Base-by-base conservation (phyloP, 306 rosid genomes). In the Cucurbita maxima region DNA sequence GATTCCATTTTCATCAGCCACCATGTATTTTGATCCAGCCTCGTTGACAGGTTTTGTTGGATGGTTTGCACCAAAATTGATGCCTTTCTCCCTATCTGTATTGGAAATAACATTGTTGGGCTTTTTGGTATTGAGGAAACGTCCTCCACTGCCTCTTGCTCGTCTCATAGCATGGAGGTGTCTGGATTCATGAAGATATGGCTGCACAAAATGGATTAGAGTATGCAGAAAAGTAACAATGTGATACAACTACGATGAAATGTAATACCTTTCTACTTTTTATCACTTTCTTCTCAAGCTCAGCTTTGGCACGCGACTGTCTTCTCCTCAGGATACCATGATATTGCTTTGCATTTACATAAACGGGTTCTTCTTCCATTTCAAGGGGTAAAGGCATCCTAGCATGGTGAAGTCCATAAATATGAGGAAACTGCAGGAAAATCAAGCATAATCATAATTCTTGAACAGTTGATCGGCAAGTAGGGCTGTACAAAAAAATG, bases 291-390 rank as follows among this genome's bases (percentile, higher is more conserved):
- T 83, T 92, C 81, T 86, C 86, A 38, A 88, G 87, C 81, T 92
- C 95, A 20, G 95, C 90, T 80, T 92, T 92, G 25, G 97, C 95
- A 48, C 97, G 97, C 7, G 96, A 88, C 75, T 88, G 95, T 77
- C 97, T 85, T 78, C 97, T 82, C 76, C 97, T 81, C 80, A 92
- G 76, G 77, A 92, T 89, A 57, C 97, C 97, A 84, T 92, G 92
- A 81, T 92, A 92, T 79, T 92, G 97, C 83, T 92, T 92, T 51
- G 97, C 96, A 77, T 92, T 92, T 44, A 92, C 97, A 79, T 86
- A 88, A 61, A 92, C 97, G 76, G 97, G 96, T 76, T 86, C 97
- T 74, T 88, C 96, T 84, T 88, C 95, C 92, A 88, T 88, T 71
- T 89, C 89, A 77, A 84, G 89, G 11, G 95, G 97, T 84, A 92